These are phyloP conservation scores for Penicillium roqueforti DNA, from an alignment of 495 filamentous ascomycete genomes.

Conservation along the genomic window DNA sequence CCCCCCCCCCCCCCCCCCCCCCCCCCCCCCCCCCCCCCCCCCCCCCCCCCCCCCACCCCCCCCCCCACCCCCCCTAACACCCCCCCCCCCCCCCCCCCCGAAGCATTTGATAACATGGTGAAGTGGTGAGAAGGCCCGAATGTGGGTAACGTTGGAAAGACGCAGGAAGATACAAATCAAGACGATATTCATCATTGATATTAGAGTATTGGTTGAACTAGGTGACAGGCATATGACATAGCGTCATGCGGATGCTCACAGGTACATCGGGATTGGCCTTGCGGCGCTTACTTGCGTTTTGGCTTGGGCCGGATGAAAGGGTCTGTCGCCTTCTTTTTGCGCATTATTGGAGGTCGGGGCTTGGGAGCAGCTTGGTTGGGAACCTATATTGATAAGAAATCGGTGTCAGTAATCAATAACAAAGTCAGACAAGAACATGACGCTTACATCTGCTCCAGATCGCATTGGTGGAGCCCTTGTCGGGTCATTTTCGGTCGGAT, in stretches of 20 bases:
- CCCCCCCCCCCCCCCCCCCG: too few relatives aligned
- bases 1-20: too few relatives aligned
- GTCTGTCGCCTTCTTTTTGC: slow-evolving; percentile 47
- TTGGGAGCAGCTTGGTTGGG: slow-evolving; percentile 10
- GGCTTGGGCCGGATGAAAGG: slow-evolving; percentile 52
- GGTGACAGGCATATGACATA: neutral
- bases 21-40: too few relatives aligned
- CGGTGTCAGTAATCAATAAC: slow-evolving; percentile 11
- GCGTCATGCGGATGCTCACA: neutral
- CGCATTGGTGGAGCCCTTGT: slow-evolving; percentile 11
- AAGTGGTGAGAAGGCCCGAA: neutral
- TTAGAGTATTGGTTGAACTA: neutral
- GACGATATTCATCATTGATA: neutral
- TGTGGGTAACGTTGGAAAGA: neutral
- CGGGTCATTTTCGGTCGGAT: slow-evolving; percentile 17
- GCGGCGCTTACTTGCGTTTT: slow-evolving; percentile 23
- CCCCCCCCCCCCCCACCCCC: too few relatives aligned
- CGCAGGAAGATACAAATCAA: neutral
- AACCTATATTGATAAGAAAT: slow-evolving; percentile 10
- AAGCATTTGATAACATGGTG: neutral
- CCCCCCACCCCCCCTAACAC: too few relatives aligned
- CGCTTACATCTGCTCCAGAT: slow-evolving; percentile 24
- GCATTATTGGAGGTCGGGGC: slow-evolving; percentile 35
- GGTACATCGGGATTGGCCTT: neutral
- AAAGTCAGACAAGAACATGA: neutral